These are phyloP conservation scores for Tinospora cordifolia DNA, from an alignment of 164 flowering plant genomes.

Conservation along the genomic window DNA sequence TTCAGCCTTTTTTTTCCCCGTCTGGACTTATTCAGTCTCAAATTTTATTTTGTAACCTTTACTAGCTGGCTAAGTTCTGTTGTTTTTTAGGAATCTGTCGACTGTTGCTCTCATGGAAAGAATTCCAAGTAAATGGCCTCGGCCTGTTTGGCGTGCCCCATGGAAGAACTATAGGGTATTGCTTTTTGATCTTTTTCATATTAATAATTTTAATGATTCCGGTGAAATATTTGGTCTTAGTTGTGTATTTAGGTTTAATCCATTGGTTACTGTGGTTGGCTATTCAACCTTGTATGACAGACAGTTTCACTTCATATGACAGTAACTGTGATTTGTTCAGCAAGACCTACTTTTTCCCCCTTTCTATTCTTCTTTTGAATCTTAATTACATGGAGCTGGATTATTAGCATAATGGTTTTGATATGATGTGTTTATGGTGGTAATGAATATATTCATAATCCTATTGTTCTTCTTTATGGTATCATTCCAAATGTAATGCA, in stretches of 20 bases:
- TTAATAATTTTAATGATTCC: not conserved
- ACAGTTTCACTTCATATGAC: too few species aligned
- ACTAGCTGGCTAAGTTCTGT: not conserved
- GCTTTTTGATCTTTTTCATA: not conserved
- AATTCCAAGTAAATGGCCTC: conserved; percentile 98
- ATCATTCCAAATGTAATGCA: too few species aligned
- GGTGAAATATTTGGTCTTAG: not conserved
- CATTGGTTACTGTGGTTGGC: not conserved
- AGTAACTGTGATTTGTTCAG: too few species aligned
- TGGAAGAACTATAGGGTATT: conserved; percentile 94
- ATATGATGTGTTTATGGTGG: too few species aligned
- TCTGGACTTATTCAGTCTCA: not conserved
- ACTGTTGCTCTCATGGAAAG: conserved; percentile 94
- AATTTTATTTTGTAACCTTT: not conserved
- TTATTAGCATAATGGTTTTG: too few species aligned
- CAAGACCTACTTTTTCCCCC: too few species aligned
- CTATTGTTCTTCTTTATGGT: too few species aligned
- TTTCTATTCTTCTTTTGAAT: too few species aligned
- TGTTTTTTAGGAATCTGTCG: conserved; percentile 49
- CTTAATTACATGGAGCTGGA: too few species aligned
- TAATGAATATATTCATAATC: too few species aligned
- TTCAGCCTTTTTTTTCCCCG: too few species aligned
- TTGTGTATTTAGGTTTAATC: not conserved
- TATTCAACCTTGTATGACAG: not conserved
- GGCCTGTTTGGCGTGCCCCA: conserved; percentile 96